Percentiles rank a stretch among this genome's conserved stretches.
phyloP scores from a whole-genome alignment of 257 asterid species.

The Petrea volubilis region DNA sequence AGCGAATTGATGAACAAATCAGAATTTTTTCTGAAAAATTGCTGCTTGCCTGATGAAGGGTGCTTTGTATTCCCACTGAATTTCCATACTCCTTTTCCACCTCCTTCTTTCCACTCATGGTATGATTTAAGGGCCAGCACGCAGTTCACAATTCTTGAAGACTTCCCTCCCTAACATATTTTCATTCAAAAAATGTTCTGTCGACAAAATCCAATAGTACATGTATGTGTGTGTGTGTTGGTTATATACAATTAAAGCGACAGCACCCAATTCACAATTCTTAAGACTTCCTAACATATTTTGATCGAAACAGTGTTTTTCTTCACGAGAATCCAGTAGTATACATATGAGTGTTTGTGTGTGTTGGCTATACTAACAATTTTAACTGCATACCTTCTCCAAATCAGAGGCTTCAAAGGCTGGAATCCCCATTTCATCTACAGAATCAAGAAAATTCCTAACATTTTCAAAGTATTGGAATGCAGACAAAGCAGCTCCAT shows the following conservation, averaged over 20 bases:
- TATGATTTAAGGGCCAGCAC: slow-evolving; percentile 79
- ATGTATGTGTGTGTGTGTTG: no score
- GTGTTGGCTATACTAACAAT: no score
- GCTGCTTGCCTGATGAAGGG: slow-evolving; percentile 56
- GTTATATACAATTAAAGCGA: no score
- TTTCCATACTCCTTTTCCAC: slow-evolving; percentile 70
- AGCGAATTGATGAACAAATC: slow-evolving; percentile 63
- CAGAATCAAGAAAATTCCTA: slow-evolving; percentile 73
- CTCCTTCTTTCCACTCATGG: slow-evolving; percentile 75
- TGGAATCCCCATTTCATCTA: slow-evolving; percentile 76
- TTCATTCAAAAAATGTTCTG: slow-evolving; percentile 1
- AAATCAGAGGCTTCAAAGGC: slow-evolving; percentile 86
- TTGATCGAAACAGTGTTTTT: no score
- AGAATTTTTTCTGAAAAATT: slow-evolving; percentile 54
- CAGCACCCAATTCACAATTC: no score
- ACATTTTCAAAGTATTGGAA: slow-evolving; percentile 84
- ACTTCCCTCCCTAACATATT: slow-evolving; percentile 71
- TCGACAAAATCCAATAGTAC: no score
- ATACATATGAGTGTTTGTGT: no score
- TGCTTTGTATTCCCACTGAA: slow-evolving; percentile 61
- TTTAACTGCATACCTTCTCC: slow-evolving; percentile 53
- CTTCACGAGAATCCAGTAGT: no score
- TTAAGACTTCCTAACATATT: no score
- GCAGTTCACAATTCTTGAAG: slow-evolving; percentile 74
- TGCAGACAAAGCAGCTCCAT: slow-evolving; percentile 87